Base-by-base conservation (phyloP, 176 grass and related monocot species). In the Oryza rufipogon region DNA sequence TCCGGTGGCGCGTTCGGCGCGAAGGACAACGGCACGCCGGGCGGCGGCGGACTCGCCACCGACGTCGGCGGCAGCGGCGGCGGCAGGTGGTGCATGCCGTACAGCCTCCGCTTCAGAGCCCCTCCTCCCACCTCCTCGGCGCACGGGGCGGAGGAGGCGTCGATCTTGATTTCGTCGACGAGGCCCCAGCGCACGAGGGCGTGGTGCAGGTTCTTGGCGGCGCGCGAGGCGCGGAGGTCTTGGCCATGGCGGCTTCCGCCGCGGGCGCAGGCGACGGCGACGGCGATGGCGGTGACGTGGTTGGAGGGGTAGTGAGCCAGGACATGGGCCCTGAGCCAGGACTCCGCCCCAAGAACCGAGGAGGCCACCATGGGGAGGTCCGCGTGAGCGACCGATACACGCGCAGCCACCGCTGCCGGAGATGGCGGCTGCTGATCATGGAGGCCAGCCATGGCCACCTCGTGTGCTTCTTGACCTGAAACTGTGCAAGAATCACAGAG, bases 401-500 rank as follows among this genome's bases (percentile, higher is more conserved):
- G 80, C n/a, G 22, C 88, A 66, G 46, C 34, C 25, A 73, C 16
- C 23, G 26, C 34, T 36, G 78, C 16, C 23, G 26, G 78, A 70
- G 73, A 28, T 46, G 36, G 36, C 36, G 71, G 66, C 46, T 17
- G 66, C 46, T 34, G 30, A 32, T 32, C 83, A 16, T 85, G 66
- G 72, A 72, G 78, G 66, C 77, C 79, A 54, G 66, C 83, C 46
- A 48, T 3, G 46, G 46, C 46, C 30, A 90, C 23, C 79, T 86
- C 74, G 61, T 79, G 64, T 16, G 26, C 74, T 90, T 90, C 88
- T 86, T 90, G 88, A 90, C 88, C 88, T 90, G 68, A 63, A 86
- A 86, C 88, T 89, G 87, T 15, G 61, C 11, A 23, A 73, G 26
- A 90, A 83, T 10, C 11, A 73, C 11, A 16, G 5, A 36, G 34